Conservation (phyloP, 108 stramenopile genomes). For the Thalassiosira profunda region DNA sequence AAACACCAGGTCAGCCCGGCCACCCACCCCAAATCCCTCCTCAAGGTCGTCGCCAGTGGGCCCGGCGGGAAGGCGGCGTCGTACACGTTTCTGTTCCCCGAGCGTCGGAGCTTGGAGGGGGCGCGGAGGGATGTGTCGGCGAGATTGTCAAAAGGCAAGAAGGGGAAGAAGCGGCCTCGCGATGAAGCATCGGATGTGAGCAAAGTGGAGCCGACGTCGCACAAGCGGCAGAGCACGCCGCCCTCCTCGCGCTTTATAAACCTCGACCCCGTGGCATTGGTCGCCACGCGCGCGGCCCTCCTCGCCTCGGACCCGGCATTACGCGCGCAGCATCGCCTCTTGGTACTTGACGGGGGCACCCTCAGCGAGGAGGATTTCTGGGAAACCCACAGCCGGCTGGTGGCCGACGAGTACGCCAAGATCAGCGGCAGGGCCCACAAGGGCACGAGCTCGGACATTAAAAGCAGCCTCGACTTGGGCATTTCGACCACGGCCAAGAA, state of each 20-base stretch:
- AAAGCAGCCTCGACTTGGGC: slow-evolving; percentile 68
- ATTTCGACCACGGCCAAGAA: neutral
- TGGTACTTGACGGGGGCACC: slow-evolving; percentile 73
- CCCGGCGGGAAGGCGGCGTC: slow-evolving; percentile 33
- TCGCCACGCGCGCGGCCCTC: slow-evolving; percentile 80
- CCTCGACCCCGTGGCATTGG: slow-evolving; percentile 70
- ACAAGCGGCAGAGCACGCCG: slow-evolving; percentile 27
- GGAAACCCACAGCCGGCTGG: slow-evolving; percentile 67
- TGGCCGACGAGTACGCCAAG: slow-evolving; percentile 87
- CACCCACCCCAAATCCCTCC: slow-evolving; percentile 72
- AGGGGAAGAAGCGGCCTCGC: slow-evolving; percentile 23
- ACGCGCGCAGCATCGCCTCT: slow-evolving; percentile 79
- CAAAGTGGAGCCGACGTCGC: slow-evolving; percentile 7
- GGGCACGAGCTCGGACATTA: slow-evolving; percentile 69
- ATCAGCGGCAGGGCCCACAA: slow-evolving; percentile 60
- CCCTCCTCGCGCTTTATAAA: slow-evolving; percentile 57
- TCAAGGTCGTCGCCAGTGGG: slow-evolving; percentile 55
- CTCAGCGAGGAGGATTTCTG: slow-evolving; percentile 89
- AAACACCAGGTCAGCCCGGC: slow-evolving; percentile 93
- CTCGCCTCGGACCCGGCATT: slow-evolving; percentile 85
- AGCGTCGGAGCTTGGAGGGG: slow-evolving; percentile 63
- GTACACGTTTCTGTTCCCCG: slow-evolving; percentile 69
- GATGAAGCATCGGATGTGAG: slow-evolving; percentile 5
- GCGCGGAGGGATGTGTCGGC: slow-evolving; percentile 73
- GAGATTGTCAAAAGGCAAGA: slow-evolving; percentile 30